Conservation (phyloP, 257 asterid species). For the Solanum phureja region DNA sequence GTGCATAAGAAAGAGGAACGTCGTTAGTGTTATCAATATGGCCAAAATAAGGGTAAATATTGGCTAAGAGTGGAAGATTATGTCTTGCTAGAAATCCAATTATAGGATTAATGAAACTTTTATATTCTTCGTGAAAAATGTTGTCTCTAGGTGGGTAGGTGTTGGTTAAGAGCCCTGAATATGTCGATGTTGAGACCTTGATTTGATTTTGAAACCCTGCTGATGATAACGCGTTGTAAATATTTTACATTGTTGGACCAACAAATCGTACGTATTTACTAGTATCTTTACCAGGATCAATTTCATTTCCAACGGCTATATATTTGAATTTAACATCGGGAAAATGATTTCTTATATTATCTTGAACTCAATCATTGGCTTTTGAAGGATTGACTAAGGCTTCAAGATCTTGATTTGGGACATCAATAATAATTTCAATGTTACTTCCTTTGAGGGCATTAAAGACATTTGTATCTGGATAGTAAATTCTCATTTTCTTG, state of each 20-base stretch:
- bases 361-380: conserved; percentile 21
- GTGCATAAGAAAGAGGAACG: conserved; percentile 3
- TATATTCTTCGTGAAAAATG: background rate
- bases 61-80: conserved; percentile 18
- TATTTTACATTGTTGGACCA: conserved; percentile 22
- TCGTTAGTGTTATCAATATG: background rate
- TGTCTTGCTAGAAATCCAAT: conserved; percentile 1
- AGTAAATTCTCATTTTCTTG: conserved; percentile 10
- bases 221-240: conserved; percentile 1
- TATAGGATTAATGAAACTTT: background rate
- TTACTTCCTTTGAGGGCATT: conserved; percentile 21
- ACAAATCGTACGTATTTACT: background rate
- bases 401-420: conserved; percentile 7
- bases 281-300: background rate
- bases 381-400: background rate
- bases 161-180: background rate
- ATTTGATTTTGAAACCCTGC: conserved; percentile 9
- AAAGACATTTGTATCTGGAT: conserved; percentile 1
- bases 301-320: conserved; percentile 34
- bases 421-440: conserved; percentile 21
- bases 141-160: conserved; percentile 23
- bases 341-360: background rate
- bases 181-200: conserved; percentile 26
- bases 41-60: conserved; percentile 21
- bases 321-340: conserved; percentile 21